These are phyloP conservation scores for Metarhizium album DNA, from an alignment of 2,329 filamentous ascomycete genomes.

Conservation along the genomic window DNA sequence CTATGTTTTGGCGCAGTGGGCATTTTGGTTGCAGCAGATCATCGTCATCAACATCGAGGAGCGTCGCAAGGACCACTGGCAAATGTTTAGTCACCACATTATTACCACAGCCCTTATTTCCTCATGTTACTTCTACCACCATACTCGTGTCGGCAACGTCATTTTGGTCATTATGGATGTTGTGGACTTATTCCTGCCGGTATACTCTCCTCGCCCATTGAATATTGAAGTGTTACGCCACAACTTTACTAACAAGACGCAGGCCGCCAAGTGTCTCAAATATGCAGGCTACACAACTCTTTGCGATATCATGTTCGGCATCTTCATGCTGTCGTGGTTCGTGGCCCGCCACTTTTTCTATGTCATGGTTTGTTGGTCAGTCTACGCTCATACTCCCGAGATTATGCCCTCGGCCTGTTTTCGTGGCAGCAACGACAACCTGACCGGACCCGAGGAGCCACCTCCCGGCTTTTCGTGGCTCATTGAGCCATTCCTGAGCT, in stretches of 20 bases:
- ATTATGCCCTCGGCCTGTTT: constrained; percentile 64
- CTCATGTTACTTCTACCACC: constrained; percentile 75
- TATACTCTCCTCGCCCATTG: constrained; percentile 27
- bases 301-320: constrained; percentile 74
- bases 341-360: constrained; percentile 74
- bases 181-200: constrained; percentile 78
- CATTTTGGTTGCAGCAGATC: constrained; percentile 92
- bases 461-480: constrained; percentile 49
- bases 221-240: constrained; percentile 16
- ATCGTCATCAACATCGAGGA: constrained; percentile 92
- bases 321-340: constrained; percentile 83
- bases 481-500: constrained; percentile 61
- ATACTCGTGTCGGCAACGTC: constrained; percentile 78
- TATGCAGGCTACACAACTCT: constrained; percentile 66
- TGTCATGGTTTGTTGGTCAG: constrained; percentile 68
- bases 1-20: constrained; percentile 84
- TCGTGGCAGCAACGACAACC: constrained; percentile 41
- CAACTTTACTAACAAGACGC: background rate
- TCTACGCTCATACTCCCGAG: constrained; percentile 54
- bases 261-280: constrained; percentile 89
- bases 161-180: constrained; percentile 91
- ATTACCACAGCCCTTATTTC: constrained; percentile 75
- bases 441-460: constrained; percentile 41
- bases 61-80: constrained; percentile 84
- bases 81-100: constrained; percentile 96